Base-by-base conservation (phyloP, 768 basidiomycete species). In the Rhizopogon roseolus region DNA sequence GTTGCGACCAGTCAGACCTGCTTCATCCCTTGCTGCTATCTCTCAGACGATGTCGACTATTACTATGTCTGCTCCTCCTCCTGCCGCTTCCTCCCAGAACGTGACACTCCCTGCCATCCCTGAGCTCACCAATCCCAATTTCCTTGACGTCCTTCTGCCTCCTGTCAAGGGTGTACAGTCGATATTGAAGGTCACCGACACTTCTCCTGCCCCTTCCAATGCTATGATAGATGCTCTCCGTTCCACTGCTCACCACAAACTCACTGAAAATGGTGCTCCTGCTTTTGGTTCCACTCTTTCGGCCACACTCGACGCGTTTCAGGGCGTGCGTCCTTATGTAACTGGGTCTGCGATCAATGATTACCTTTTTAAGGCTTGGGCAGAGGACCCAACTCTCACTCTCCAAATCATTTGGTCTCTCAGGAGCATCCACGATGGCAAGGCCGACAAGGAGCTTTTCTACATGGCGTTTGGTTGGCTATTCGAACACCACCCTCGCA, bases 381-480 rank as follows among this genome's bases (percentile, higher is more conserved):
- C 61, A 27, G 79, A 83, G 54, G 81, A 87, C 60, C 70, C 84
- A 0, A 57, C 63, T 7, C 58, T 82, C n/a, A 85, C 86, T 1
- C 72, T 88, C 37, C 74, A 76, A 34, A 71, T 88, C 53, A 85
- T 90, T 56, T 88, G 85, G 83, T 80, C 82, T 54, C 61, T 78
- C 44, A 67, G 86, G 29, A 86, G 83, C 37, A 88, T 90, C 29
- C 84, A 85, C 53, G 83, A 89, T 41, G 86, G 88, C 0, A 85
- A 84, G 60, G 70, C 75, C 6, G 80, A 81, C 43, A 82, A 76
- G 56, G 80, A 83, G 53, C 64, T 68, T 0, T 89, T 88, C 60
- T 88, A 86, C 64, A 79, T 80, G 11, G 76, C 79, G 4, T 85
- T 80, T 45, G 85, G 82, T 13, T 88, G 86, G 86, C 72, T 89